phyloP scores from a whole-genome alignment of 345 rosid species.

The Gossypium turneri region DNA sequence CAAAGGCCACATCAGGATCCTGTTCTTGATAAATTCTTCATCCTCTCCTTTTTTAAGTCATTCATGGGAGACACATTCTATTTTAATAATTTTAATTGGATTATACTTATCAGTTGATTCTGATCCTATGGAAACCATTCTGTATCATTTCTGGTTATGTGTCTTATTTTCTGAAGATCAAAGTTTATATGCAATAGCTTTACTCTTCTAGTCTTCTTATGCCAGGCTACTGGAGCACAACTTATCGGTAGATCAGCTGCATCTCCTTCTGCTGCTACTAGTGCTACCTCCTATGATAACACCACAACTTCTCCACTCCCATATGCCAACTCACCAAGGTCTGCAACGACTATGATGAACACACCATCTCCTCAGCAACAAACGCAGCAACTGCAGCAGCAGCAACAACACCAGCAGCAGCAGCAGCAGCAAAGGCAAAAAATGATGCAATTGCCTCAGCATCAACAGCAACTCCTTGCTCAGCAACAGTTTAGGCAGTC shows the following conservation, averaged over 20 bases:
- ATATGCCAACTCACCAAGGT: conserved; percentile 90
- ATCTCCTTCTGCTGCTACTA: conserved; percentile 63
- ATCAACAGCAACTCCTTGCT: conserved; percentile 65
- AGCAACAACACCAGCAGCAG: conserved; percentile 48
- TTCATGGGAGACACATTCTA: not conserved
- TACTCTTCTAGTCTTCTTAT: conserved; percentile 4
- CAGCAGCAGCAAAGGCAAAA: conserved; percentile 60
- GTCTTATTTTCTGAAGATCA: conserved; percentile 6
- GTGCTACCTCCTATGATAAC: conserved; percentile 59
- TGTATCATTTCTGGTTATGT: not conserved
- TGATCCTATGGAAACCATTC: not conserved
- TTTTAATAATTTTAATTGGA: not conserved
- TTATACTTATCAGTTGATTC: not conserved
- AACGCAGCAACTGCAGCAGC: conserved; percentile 57
- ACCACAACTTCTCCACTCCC: conserved; percentile 76
- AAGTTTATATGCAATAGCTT: not conserved
- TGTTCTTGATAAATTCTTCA: not conserved
- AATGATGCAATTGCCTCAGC: conserved; percentile 69
- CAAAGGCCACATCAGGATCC: not conserved
- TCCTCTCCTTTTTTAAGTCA: not conserved
- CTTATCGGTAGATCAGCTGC: conserved; percentile 82
- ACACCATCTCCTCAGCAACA: conserved; percentile 89
- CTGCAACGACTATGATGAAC: conserved; percentile 68
- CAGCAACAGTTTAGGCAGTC: conserved; percentile 80
- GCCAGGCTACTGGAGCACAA: conserved; percentile 64